Evolutionary conservation across 2,329 filamentous ascomycete genomes (phyloP).

Genomic region (Balansia obtecta): DNA sequence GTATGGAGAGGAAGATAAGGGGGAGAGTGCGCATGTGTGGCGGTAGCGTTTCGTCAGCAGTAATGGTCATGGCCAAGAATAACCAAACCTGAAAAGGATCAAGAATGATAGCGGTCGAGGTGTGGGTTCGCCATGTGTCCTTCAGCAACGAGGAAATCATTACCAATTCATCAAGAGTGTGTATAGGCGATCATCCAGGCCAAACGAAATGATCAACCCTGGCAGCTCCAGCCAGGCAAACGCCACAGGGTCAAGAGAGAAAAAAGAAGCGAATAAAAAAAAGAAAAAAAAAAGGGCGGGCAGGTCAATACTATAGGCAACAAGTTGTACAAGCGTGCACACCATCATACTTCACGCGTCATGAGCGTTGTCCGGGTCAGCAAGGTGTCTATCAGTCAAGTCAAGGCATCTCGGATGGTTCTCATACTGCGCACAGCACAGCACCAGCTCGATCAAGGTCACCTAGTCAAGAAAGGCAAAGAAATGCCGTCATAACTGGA

Average conservation of each 20-base stretch:
- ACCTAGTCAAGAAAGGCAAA: conserved; percentile 18
- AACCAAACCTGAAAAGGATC: not conserved
- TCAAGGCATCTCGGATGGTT: conserved; percentile 19
- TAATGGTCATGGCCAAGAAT: not conserved
- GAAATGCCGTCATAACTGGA: conserved; percentile 2
- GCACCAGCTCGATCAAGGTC: conserved; percentile 20
- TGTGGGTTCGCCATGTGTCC: not conserved
- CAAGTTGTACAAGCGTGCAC: conserved; percentile 21
- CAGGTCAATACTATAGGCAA: conserved; percentile 5
- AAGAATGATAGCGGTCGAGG: not conserved
- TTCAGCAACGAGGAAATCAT: not conserved
- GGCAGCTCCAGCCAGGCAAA: not conserved
- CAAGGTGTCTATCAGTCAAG: conserved; percentile 19
- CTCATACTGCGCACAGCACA: conserved; percentile 3
- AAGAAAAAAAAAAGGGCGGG: conserved; percentile 6
- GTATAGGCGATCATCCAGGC: conserved; percentile 3
- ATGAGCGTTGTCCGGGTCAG: conserved; percentile 11
- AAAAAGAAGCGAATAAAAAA: too few species aligned
- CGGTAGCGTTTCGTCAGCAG: not conserved
- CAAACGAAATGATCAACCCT: not conserved
- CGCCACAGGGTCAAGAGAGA: not conserved
- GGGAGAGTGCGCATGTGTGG: not conserved
- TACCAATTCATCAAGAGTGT: conserved; percentile 1
- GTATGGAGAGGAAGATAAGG: too few species aligned
- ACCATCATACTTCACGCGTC: conserved; percentile 17